Evolutionary conservation across 2,329 filamentous ascomycete species (phyloP), one percentile per base, ranked within the genome.

Genomic region (Exophiala aquamarina): DNA sequence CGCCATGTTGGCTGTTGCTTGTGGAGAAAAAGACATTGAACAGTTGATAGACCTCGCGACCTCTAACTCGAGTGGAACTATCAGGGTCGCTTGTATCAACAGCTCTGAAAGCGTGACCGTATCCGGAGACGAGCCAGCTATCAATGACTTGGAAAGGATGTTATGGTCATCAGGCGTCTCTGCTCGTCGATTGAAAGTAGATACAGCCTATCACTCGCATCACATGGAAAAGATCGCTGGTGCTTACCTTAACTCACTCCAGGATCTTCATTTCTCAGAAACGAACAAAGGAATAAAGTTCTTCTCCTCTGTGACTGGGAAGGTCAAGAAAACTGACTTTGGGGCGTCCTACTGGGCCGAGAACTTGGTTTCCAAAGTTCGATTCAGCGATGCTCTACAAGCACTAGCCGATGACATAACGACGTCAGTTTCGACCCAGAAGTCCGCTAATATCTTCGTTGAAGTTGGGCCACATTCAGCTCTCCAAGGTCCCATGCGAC

Each of bases 1-100:
- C 9, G 52, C 51, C 3, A 66, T 67, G 64, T 50, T 63, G 36
- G 63, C 64, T 15, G 53, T 60, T 37, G 63, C 61, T 10, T 26
- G 11, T 26, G 23, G 23, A 6, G 23, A 26, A 26, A 6, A 26
- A 11, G 23, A 6, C 6, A 11, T 11, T 6, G 6, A 6, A 6
- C 23, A 26, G 23, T 6, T 11, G 11, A 26, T 26, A 6, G 11
- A 26, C 6, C 6, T 11, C 6, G 23, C 23, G 6, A 26, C 6
- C 11, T 6, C 11, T 26, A 11, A 26, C 23, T 36, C 61, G 62
- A 3, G 37, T 50, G 31, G 36, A 29, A 34, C n/a, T n/a, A n/a
- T n/a, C n/a, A n/a, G n/a, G n/a, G 42, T 54, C 18, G 72, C 67
- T 1, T 72, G 68, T 34, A 55, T 66, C 23, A 73, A 73, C 50